A percentile compares a stretch with the other conserved stretches of the same genome.
phyloP scores from a whole-genome alignment of 352 stramenopile genomes.

The Peronosclerospora sorghi region DNA sequence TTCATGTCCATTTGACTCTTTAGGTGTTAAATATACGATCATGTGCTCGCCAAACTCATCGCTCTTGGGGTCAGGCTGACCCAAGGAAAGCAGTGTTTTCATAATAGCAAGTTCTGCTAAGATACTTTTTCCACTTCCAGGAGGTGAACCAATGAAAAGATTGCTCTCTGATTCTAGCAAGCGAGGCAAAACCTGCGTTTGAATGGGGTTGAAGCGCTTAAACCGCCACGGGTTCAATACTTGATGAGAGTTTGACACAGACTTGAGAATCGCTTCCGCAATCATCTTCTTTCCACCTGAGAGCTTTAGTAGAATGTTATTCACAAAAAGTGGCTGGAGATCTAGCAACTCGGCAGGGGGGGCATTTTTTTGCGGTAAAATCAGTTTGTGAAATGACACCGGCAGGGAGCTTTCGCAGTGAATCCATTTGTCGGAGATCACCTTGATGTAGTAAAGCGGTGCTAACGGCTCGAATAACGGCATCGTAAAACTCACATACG shows the following conservation, averaged over 20 bases:
- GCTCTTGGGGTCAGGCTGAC: conserved; percentile 36
- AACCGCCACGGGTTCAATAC: conserved; percentile 62
- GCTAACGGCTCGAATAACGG: conserved; percentile 96
- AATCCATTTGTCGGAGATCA: conserved; percentile 97
- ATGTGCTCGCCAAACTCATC: conserved; percentile 65
- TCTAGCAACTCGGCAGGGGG: conserved; percentile 97
- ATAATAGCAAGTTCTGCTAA: conserved; percentile 95
- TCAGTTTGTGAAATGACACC: conserved; percentile 98
- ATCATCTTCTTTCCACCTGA: conserved; percentile 45
- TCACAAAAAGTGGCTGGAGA: conserved; percentile 92
- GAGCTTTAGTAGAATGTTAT: conserved; percentile 73
- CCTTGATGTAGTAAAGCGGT: conserved; percentile 96
- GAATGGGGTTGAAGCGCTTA: conserved; percentile 96
- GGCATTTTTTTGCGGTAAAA: conserved; percentile 97
- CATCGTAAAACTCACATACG: conserved; percentile 91
- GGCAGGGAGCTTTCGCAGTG: conserved; percentile 93
- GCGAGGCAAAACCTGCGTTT: conserved; percentile 96
- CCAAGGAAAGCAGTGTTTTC: conserved; percentile 71
- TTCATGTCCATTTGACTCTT: conserved; percentile 57
- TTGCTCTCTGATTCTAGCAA: conserved; percentile 94
- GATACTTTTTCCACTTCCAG: conserved; percentile 91
- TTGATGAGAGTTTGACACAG: conserved; percentile 21
- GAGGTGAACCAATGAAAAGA: conserved; percentile 90
- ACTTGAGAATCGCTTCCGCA: conserved; percentile 42
- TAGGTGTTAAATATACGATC: conserved; percentile 92